Evolutionary conservation across 164 flowering plant genomes (phyloP), one percentile per base, ranked within the genome.

Genomic region (Chimonanthus salicifolius): DNA sequence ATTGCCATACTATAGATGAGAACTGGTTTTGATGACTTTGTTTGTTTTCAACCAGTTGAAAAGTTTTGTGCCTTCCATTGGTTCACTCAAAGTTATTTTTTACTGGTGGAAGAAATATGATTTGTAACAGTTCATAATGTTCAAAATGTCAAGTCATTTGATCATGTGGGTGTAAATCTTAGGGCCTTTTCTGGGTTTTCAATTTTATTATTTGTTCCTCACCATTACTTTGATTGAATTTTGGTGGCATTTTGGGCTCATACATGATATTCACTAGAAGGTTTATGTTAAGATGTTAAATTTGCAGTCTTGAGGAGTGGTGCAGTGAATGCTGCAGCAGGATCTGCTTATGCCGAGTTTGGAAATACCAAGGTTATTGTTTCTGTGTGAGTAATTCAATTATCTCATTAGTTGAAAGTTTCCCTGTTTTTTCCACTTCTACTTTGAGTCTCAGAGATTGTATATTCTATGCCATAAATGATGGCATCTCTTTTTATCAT

Each of bases 281-380:
- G 11, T 47, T 48, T 4, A 64, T 43, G 7, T 13, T 51, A 7
- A 69, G 11, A 72, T 33, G 64, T 44, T 16, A 72, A 46, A 48
- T 4, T 74, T 86, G 79, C 89, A 95, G 97, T 87, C 86, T 79
- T 95, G 79, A 86, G 84, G 79, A 95, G 97, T 20, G 94, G 94
- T 49, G 97, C 92, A 10, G 98, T 92, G 68, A 93, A 81, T 83
- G 79, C 98, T 50, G 97, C 99, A 62, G 80, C 97, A 74, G 99
- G 98, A 74, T 95, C 99, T 76, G 97, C 99, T 77, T 93, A 89
- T 80, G 98, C 92, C 0, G 99, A 93, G 76, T 88, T 95, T 71
- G 98, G 98, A 58, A 88, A 86, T 74, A 95, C 97, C 51, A 93
- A 92, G 81, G 99, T 95, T 71, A 93, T 95, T 50, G 99, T 95